Evolutionary conservation across 352 stramenopile species (phyloP).

Genomic region (Phytophthora ramorum): DNA sequence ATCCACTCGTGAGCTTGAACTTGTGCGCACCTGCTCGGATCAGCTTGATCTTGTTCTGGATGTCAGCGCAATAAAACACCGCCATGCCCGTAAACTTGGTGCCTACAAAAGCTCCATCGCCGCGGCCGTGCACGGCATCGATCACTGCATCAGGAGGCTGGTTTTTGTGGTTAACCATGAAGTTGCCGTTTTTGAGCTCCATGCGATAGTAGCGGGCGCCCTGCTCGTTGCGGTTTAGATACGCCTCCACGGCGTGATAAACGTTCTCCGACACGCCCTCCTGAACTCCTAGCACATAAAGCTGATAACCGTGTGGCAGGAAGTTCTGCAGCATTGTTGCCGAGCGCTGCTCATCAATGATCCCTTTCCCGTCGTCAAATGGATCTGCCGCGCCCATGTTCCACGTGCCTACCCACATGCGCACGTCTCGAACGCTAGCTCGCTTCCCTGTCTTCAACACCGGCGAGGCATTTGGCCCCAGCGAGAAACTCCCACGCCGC

Average conservation of each 20-base stretch:
- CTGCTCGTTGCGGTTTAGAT: slow-evolving; percentile 75
- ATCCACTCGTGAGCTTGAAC: slow-evolving; percentile 83
- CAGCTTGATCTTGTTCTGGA: slow-evolving; percentile 74
- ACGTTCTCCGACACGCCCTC: slow-evolving; percentile 88
- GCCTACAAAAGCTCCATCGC: slow-evolving; percentile 82
- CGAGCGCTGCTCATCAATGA: slow-evolving; percentile 80
- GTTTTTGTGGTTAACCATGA: slow-evolving; percentile 71
- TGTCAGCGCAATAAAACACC: slow-evolving; percentile 68
- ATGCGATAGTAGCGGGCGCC: slow-evolving; percentile 72
- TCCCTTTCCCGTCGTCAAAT: slow-evolving; percentile 72
- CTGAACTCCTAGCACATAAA: slow-evolving; percentile 89
- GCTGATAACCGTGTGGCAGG: slow-evolving; percentile 79
- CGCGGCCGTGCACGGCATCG: slow-evolving; percentile 80
- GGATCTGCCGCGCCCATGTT: slow-evolving; percentile 88
- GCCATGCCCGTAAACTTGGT: slow-evolving; percentile 89
- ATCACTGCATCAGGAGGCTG: slow-evolving; percentile 72
- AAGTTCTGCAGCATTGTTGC: slow-evolving; percentile 79
- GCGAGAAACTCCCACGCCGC: slow-evolving; percentile 49
- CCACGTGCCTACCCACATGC: slow-evolving; percentile 88
- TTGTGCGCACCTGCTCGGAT: slow-evolving; percentile 80
- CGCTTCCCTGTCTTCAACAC: slow-evolving; percentile 40
- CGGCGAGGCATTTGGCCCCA: slow-evolving; percentile 25
- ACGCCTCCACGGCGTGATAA: slow-evolving; percentile 82
- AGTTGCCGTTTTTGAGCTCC: slow-evolving; percentile 81
- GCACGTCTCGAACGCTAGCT: slow-evolving; percentile 55